Base-by-base conservation (phyloP, 176 grass and related monocot species). In the Raddia distichophylla region DNA sequence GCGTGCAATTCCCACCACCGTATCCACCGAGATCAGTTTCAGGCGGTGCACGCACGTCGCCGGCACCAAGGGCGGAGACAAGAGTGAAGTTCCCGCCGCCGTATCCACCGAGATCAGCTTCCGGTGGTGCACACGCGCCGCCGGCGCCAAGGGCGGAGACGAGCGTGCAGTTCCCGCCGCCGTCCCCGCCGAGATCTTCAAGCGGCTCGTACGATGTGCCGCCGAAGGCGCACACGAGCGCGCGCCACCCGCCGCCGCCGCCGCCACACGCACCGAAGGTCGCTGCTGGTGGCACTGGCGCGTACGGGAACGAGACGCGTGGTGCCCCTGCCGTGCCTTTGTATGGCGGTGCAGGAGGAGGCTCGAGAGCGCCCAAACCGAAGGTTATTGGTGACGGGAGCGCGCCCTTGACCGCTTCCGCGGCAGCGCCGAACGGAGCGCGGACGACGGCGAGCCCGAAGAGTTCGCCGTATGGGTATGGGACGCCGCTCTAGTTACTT, bases 401-500 rank as follows among this genome's bases (percentile, higher is more conserved):
- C 1, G 54, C 66, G 11, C 64, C 51, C 11, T 2, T 57, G 50
- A 0, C 51, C 32, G 64, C 18, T 8, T 37, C 67, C 10, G 19
- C 58, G 37, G 16, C 48, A 47, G 56, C 83, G 7, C 48, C 27
- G 6, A 14, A 27, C 7, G 16, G 58, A 37, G 15, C 1, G 2
- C 27, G 0, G 7, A 65, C 69, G 60, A 65, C 69, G 60, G 61
- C 69, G 42, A 67, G 35, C 71, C 60, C 69, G 11, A 46, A 12
- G n/a, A 32, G 27, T 43, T 47, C 67, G 43, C 61, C 76, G 17
- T 59, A 86, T 65, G 77, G 40, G 17, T 59, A 86, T 65, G 77
- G 40, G 22, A 15, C 42, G 4, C 50, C 17, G 6, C n/a, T 56
- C 19, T 58, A 40, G 52, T 35, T 55, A 35, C 42, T 32, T 57